These are phyloP conservation scores for Penicillium sp. DNA, from an alignment of 2,329 filamentous ascomycete genomes.

Conservation along the genomic window DNA sequence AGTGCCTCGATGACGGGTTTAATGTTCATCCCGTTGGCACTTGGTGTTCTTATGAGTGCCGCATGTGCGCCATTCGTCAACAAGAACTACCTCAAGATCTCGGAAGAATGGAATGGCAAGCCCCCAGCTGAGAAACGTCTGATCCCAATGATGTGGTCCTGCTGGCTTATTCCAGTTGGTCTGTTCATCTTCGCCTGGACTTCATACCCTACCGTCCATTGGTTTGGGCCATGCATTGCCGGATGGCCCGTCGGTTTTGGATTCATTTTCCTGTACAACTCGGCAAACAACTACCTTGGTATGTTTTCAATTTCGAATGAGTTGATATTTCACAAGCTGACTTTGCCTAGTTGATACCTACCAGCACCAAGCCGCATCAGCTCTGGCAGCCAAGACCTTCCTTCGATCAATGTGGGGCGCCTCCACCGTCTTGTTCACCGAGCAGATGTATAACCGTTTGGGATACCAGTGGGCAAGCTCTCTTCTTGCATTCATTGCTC, in stretches of 20 bases:
- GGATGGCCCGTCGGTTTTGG: slow-evolving; percentile 74
- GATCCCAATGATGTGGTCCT: slow-evolving; percentile 78
- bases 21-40: slow-evolving; percentile 82
- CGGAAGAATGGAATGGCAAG: slow-evolving; percentile 64
- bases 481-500: slow-evolving; percentile 70
- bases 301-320: slow-evolving; percentile 10
- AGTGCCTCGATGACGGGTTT: slow-evolving; percentile 72
- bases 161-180: slow-evolving; percentile 70
- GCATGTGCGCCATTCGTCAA: slow-evolving; percentile 72
- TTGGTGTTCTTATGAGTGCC: slow-evolving; percentile 71
- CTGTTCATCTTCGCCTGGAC: slow-evolving; percentile 70
- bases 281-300: slow-evolving; percentile 71
- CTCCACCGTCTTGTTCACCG: slow-evolving; percentile 73
- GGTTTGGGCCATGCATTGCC: slow-evolving; percentile 71
- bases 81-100: slow-evolving; percentile 72
- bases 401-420: slow-evolving; percentile 81
- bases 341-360: slow-evolving; percentile 59
- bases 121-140: slow-evolving; percentile 77
- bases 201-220: slow-evolving; percentile 65
- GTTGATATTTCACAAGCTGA: slow-evolving; percentile 11
- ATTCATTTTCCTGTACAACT: slow-evolving; percentile 82
- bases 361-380: slow-evolving; percentile 75
- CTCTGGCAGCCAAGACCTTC: slow-evolving; percentile 79
- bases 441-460: slow-evolving; percentile 74
- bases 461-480: slow-evolving; percentile 75